Percentiles rank a stretch among this genome's conserved stretches.
Evolutionary conservation across 805 yeast genomes (phyloP).

Genomic region (Kluyveromyces wickerhamii): DNA sequence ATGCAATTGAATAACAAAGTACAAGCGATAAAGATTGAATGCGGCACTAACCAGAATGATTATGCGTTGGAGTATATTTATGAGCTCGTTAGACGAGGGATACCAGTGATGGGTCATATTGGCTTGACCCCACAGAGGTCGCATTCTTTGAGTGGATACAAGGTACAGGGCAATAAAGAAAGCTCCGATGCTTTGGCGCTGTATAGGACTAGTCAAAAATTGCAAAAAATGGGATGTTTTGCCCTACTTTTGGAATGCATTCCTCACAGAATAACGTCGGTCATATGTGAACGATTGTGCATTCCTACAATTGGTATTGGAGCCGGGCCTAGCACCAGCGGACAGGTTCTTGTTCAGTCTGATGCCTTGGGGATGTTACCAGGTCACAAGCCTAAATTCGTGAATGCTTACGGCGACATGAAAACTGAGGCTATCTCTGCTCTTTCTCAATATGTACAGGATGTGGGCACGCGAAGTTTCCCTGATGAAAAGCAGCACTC

Average conservation of each 20-base stretch:
- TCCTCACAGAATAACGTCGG: slow-evolving; percentile 62
- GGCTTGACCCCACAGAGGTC: slow-evolving; percentile 90
- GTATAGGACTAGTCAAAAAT: slow-evolving; percentile 55
- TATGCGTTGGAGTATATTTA: slow-evolving; percentile 44
- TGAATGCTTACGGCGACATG: slow-evolving; percentile 56
- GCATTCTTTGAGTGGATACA: slow-evolving; percentile 75
- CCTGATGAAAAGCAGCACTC: slow-evolving; percentile 59
- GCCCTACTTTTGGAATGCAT: slow-evolving; percentile 76
- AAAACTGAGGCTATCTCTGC: slow-evolving; percentile 43
- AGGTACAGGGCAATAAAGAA: slow-evolving; percentile 66
- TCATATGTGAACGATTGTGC: slow-evolving; percentile 48
- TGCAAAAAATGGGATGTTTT: slow-evolving; percentile 73
- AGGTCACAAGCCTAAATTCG: slow-evolving; percentile 58
- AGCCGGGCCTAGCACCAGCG: slow-evolving; percentile 77
- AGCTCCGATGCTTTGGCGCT: slow-evolving; percentile 46
- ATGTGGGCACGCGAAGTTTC: slow-evolving; percentile 47
- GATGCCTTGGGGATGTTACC: slow-evolving; percentile 75
- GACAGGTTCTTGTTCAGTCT: slow-evolving; percentile 83
- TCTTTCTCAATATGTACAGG: slow-evolving; percentile 45
- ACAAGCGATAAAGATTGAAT: slow-evolving; percentile 58
- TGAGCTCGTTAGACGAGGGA: slow-evolving; percentile 57
- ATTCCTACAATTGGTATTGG: slow-evolving; percentile 95
- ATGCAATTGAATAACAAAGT: slow-evolving; percentile 25
- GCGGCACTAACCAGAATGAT: slow-evolving; percentile 41
- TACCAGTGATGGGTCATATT: slow-evolving; percentile 86